These are phyloP conservation scores for Jaapia argillacea DNA, from an alignment of 768 basidiomycete genomes.

Conservation along the genomic window DNA sequence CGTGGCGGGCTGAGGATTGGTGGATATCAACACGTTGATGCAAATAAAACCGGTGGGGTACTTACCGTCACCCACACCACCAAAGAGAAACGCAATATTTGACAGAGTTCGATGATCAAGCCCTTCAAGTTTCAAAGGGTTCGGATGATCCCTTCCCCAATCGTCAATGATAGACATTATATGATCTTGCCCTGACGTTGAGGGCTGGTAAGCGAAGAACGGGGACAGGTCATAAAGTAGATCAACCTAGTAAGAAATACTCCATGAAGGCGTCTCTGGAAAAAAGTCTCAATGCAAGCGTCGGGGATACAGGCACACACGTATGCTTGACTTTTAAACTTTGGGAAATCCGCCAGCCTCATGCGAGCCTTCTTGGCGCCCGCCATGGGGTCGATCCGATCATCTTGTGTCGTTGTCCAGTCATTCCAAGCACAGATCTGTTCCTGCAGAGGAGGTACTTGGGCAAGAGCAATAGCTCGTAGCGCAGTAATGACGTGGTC, in stretches of 20 bases:
- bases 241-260: slow-evolving; percentile 1
- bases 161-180: slow-evolving; percentile 18
- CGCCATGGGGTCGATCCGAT: neutral
- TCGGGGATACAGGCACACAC: neutral
- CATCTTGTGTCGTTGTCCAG: neutral
- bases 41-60: neutral
- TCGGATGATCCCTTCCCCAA: slow-evolving; percentile 14
- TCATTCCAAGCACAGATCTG: neutral
- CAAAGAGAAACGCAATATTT: slow-evolving; percentile 17
- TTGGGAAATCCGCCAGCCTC: neutral
- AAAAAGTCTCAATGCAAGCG: neutral
- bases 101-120: slow-evolving; percentile 10
- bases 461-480: neutral
- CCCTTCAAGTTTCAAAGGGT: slow-evolving; percentile 12
- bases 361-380: neutral
- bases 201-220: neutral
- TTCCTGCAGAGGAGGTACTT: neutral
- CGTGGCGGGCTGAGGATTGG: slow-evolving; percentile 10
- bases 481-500: neutral
- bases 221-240: neutral
- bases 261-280: neutral
- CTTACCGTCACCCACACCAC: slow-evolving; percentile 17
- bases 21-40: neutral
- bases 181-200: slow-evolving; percentile 15
- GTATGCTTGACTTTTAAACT: neutral